Evolutionary conservation across 2,329 filamentous ascomycete species (phyloP).

Genomic region (Dactylellina haptotyla): DNA sequence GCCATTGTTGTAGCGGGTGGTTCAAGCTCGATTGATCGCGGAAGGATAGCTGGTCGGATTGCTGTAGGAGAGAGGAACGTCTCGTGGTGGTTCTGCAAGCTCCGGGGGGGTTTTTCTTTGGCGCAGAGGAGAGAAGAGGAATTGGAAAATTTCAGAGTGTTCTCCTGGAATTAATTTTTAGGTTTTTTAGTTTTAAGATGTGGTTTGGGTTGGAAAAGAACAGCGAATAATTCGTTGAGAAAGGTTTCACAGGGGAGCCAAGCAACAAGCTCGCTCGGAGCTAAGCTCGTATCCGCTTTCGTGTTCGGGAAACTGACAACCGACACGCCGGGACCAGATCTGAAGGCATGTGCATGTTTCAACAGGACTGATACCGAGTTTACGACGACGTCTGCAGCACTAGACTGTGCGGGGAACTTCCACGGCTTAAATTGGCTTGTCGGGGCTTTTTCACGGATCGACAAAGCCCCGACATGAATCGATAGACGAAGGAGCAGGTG

Average conservation of each 20-base stretch:
- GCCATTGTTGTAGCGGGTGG: slow-evolving; percentile 23
- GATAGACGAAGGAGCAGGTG: neutral
- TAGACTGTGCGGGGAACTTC: neutral
- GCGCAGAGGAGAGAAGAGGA: slow-evolving; percentile 7
- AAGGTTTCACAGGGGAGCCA: slow-evolving; percentile 33
- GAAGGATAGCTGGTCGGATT: neutral
- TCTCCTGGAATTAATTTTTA: slow-evolving; percentile 12
- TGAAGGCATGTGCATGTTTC: slow-evolving; percentile 7
- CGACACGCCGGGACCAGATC: slow-evolving; percentile 25
- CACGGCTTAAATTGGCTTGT: slow-evolving; percentile 25
- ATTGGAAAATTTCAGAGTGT: neutral
- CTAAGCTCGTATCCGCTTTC: slow-evolving; percentile 23
- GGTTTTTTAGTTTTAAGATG: neutral
- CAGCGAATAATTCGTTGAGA: slow-evolving; percentile 54
- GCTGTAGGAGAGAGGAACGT: neutral
- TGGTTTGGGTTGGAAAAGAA: slow-evolving; percentile 52
- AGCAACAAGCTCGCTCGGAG: slow-evolving; percentile 28
- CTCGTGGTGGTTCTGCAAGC: neutral
- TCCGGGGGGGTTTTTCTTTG: slow-evolving; percentile 5
- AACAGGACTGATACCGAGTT: too few species aligned
- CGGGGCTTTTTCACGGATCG: neutral
- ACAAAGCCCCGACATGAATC: neutral
- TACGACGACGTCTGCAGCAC: slow-evolving; percentile 5
- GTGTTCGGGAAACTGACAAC: slow-evolving; percentile 43
- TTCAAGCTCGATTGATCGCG: neutral